Conservation (phyloP, 208 protist species). For the Leptomonas pyrrhocoris region DNA sequence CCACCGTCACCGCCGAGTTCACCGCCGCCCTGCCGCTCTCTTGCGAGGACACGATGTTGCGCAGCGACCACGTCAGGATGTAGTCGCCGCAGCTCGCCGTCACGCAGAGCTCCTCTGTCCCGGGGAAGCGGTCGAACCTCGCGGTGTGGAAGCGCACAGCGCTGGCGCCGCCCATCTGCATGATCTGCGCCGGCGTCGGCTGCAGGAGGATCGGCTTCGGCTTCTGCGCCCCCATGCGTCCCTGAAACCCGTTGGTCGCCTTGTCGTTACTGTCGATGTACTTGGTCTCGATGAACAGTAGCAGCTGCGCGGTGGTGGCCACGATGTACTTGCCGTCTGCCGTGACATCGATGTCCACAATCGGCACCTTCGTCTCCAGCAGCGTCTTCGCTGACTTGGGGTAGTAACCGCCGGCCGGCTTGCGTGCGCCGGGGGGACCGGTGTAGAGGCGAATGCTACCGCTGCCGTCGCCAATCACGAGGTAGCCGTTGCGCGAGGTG, state of each 20-base stretch:
- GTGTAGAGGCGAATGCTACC: constrained; percentile 71
- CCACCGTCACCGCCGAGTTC: constrained; percentile 28
- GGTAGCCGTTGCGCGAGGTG: constrained; percentile 53
- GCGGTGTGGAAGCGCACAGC: constrained; percentile 47
- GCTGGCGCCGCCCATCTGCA: constrained; percentile 44
- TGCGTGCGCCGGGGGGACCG: constrained; percentile 56
- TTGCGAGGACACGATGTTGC: constrained; percentile 36
- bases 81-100: constrained; percentile 50
- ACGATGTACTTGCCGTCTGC: constrained; percentile 64
- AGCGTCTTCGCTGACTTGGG: constrained; percentile 69
- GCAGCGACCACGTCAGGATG: constrained; percentile 64
- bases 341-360: constrained; percentile 62
- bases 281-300: constrained; percentile 58
- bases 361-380: constrained; percentile 53
- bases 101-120: constrained; percentile 47
- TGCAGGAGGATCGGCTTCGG: constrained; percentile 48
- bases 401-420: constrained; percentile 41
- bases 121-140: constrained; percentile 48
- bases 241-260: constrained; percentile 45
- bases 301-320: constrained; percentile 40
- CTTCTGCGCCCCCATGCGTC: constrained; percentile 63
- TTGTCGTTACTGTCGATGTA: constrained; percentile 37
- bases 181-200: constrained; percentile 45
- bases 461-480: constrained; percentile 57
- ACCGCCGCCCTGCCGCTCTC: constrained; percentile 39